Base-by-base conservation (phyloP, 1,139 yeast genomes). In the Arxiozyma telluris region DNA sequence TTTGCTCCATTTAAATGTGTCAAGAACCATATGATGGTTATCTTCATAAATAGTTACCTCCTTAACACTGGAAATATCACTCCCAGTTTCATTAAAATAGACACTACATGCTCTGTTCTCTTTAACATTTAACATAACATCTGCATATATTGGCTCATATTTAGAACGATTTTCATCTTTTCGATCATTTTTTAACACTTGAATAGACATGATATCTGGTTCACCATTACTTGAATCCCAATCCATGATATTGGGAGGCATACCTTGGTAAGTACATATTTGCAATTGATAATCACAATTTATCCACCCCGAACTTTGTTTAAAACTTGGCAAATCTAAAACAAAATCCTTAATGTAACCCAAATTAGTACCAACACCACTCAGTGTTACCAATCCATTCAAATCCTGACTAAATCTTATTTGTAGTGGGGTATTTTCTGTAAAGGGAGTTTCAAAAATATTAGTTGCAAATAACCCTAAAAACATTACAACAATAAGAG, bases 131-230 rank as follows among this genome's bases (percentile, higher is more conserved):
- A 88, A 79, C 54, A 70, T 70, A 44, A 88, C 63, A 57, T 83
- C 83, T 0, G 88, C 90, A 38, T 77, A 76, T 56, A 84, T 75
- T 50, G 90, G 86, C 0, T 87, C 87, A 66, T 80, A 84, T 30
- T 84, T 84, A 21, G 80, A 77, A 48, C 69, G 61, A 20, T 63
- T 59, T 11, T 61, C 56, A n/a, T 65, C 64, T 42, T 67, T 66
- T 8, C 76, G 71, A 47, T 81, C 76, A 59, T 82, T 77, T 45
- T 73, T 74, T 52, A 83, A 58, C 11, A 84, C 73, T 30, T 79
- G 75, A 7, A 85, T 67, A 15, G 72, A 64, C 57, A 84, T 61
- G 11, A 67, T 61, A 41, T 70, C 68, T 12, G 70, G 69, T 17
- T 55, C 53, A 6, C 66, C 56, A 5, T 73, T 64, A 1, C 34